These are phyloP conservation scores for Areca catechu DNA, from an alignment of 176 grass and related monocot species.

Conservation along the genomic window DNA sequence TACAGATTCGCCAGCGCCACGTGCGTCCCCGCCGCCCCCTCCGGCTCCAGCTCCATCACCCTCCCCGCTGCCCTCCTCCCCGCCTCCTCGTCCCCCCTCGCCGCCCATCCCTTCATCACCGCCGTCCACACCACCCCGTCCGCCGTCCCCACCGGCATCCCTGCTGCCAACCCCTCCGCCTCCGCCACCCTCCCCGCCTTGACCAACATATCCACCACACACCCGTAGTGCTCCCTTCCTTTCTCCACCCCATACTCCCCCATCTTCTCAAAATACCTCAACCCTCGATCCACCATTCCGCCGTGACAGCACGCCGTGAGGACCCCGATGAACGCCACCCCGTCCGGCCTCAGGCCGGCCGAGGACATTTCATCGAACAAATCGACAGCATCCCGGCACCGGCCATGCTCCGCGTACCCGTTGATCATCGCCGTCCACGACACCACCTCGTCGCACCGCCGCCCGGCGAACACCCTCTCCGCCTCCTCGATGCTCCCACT, in stretches of 20 bases:
- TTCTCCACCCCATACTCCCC: conserved; percentile 29
- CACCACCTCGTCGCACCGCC: conserved; percentile 31
- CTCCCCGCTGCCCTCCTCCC: conserved; percentile 34
- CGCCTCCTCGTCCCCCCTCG: conserved; percentile 40
- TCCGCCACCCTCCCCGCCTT: conserved; percentile 43
- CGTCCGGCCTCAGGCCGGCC: conserved; percentile 32
- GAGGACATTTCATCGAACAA: conserved; percentile 42
- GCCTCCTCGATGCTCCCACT: conserved; percentile 47
- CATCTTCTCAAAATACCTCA: conserved; percentile 49
- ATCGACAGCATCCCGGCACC: conserved; percentile 28
- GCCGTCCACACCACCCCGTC: conserved; percentile 58
- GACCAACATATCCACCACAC: conserved; percentile 43
- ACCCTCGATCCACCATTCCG: conserved; percentile 36
- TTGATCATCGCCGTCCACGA: conserved; percentile 51
- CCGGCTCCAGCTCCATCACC: conserved; percentile 40
- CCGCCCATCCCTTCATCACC: conserved; percentile 46
- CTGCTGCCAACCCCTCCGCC: conserved; percentile 36
- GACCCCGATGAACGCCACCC: conserved; percentile 43
- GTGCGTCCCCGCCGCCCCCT: conserved; percentile 36
- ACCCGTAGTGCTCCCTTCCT: conserved; percentile 59
- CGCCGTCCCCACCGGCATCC: conserved; percentile 33
- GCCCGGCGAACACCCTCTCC: conserved; percentile 15
- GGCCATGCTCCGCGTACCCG: conserved; percentile 45
- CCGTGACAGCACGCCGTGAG: conserved; percentile 49
- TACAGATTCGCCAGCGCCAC: conserved; percentile 61